Evolutionary conservation across 371 early-diverging fungal genomes (phyloP).

Genomic region (Nosema muscidifuracis): DNA sequence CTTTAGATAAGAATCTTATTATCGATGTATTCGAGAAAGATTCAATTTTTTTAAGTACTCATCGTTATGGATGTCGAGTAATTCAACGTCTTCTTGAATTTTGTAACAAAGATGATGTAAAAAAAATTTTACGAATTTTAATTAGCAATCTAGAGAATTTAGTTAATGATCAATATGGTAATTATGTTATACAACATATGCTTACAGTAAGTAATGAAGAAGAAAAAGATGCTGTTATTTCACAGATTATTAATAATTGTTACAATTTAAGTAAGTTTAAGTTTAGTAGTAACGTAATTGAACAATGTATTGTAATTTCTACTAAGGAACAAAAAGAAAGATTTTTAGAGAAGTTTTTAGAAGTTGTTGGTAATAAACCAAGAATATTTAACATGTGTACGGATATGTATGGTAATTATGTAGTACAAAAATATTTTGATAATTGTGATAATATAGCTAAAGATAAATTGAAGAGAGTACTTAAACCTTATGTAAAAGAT

Average conservation of each 20-base stretch:
- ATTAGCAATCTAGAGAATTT: slow-evolving; percentile 72
- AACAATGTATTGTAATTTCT: slow-evolving; percentile 63
- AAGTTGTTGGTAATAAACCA: slow-evolving; percentile 65
- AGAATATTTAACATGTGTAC: slow-evolving; percentile 80
- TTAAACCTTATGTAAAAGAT: slow-evolving; percentile 55
- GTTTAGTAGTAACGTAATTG: slow-evolving; percentile 96
- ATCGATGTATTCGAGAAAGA: slow-evolving; percentile 84
- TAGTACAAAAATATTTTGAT: slow-evolving; percentile 96
- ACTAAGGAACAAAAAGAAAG: slow-evolving; percentile 19
- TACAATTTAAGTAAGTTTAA: slow-evolving; percentile 71
- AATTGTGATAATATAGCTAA: slow-evolving; percentile 49
- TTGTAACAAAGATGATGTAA: slow-evolving; percentile 36
- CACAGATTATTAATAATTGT: slow-evolving; percentile 66
- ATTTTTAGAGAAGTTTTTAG: slow-evolving; percentile 46
- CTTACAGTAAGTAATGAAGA: slow-evolving; percentile 74
- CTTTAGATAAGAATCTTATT: slow-evolving; percentile 37
- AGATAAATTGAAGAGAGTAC: slow-evolving; percentile 38
- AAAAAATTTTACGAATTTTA: slow-evolving; percentile 47
- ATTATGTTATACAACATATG: slow-evolving; percentile 98
- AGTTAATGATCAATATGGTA: slow-evolving; percentile 97
- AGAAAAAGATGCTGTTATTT: slow-evolving; percentile 69
- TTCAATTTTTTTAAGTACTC: slow-evolving; percentile 84
- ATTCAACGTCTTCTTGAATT: slow-evolving; percentile 98
- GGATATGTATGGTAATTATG: slow-evolving; percentile 98
- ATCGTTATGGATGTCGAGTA: slow-evolving; percentile 97